Base-by-base conservation (phyloP, 805 yeast genomes). In the Yamadazyma kitorensis region DNA sequence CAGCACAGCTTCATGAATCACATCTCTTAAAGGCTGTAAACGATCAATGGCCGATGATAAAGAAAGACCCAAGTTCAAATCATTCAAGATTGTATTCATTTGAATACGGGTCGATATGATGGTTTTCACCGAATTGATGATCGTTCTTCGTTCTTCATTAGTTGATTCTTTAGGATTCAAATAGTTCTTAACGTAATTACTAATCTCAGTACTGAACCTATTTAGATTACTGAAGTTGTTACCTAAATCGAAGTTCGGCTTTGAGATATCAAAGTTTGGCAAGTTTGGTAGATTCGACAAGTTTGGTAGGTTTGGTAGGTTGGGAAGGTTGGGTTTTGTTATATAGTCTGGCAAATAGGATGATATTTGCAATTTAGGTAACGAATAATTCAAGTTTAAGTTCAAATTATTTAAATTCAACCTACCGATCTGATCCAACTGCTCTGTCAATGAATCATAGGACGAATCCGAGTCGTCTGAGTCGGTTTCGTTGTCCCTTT, bases 371-470 rank as follows among this genome's bases (percentile, higher is more conserved):
- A 24, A n/a, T 10, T 14, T 25, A 4, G 35, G 35, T 17, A 49
- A 45, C 33, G 36, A 31, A 12, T 19, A 19, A 19, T 20, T 25
- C 15, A 27, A 10, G n/a, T 9, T 11, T 12, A 31, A n/a, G 15
- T 15, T 24, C 3, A 33, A 14, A n/a, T n/a, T n/a, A n/a, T n/a
- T 14, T 5, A 31, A 10, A 18, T 67, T 67, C 36, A 64, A 51
- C 19, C 61, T 48, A 0, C 84, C 84, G 12, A 78, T 71, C 40
- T 64, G 72, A 34, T 78, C 77, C 31, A 78, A 52, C 7, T 74
- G 75, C 15, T 57, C 61, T 0, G 74, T 61, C 21, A 76, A 43
- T 0, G 73, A 68, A 45, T 68, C 57, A 26, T 51, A 43, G 17
- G 55, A 68, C 9, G 59, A 51, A 9, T 59, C 66, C 23, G 41